Percentiles rank a stretch among this genome's conserved stretches.
phyloP scores from a whole-genome alignment of 78 protist genomes.

The Chrysochromulina parva region DNA sequence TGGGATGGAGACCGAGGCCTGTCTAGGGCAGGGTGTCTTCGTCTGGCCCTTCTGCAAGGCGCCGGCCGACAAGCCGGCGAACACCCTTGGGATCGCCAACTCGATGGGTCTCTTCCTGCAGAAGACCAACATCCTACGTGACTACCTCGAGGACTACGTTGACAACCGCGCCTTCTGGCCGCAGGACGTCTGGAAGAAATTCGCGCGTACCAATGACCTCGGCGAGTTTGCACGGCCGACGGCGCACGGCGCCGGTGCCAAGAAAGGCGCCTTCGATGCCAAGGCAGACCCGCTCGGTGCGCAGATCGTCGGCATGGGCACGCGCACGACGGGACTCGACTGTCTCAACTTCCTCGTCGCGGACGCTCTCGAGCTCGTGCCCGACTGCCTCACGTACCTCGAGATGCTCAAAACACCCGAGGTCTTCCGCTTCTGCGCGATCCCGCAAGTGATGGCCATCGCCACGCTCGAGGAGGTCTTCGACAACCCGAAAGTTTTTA shows the following conservation, averaged over 20 bases:
- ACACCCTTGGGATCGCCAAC: constrained; percentile 54
- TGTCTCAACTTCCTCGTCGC: constrained; percentile 84
- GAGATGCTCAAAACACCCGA: constrained; percentile 39
- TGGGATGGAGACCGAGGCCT: constrained; percentile 70
- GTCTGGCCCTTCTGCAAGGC: not conserved
- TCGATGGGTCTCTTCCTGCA: constrained; percentile 94
- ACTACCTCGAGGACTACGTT: constrained; percentile 85
- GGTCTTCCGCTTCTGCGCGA: constrained; percentile 89
- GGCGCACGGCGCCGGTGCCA: not conserved
- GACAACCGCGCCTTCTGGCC: constrained; percentile 93
- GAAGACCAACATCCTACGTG: constrained; percentile 92
- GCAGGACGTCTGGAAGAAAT: constrained; percentile 61
- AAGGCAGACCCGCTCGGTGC: not conserved
- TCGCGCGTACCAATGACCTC: constrained; percentile 27
- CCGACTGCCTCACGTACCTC: constrained; percentile 79
- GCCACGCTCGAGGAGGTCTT: constrained; percentile 83
- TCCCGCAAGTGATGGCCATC: constrained; percentile 96
- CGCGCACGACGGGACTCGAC: constrained; percentile 59
- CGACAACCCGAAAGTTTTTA: constrained; percentile 81
- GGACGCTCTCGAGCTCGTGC: constrained; percentile 82
- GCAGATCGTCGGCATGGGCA: not conserved
- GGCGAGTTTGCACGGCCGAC: constrained; percentile 26
- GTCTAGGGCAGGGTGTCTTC: not conserved
- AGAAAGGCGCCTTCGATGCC: not conserved
- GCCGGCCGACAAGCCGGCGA: not conserved